These are phyloP conservation scores for Pseudonitzschia multiseries DNA, from an alignment of 108 stramenopile genomes.

Conservation along the genomic window DNA sequence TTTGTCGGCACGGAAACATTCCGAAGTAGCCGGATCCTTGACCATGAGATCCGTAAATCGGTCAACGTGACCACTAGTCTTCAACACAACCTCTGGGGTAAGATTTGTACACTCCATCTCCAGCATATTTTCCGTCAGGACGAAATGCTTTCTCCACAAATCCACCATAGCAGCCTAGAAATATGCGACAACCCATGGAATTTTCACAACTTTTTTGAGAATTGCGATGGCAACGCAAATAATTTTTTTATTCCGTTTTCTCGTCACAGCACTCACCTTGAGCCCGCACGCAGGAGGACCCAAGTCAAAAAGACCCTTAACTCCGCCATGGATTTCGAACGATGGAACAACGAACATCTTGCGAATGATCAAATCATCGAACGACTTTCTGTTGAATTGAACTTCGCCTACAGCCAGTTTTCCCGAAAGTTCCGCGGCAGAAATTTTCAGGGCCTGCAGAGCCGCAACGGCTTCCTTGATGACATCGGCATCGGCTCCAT, in stretches of 20 bases:
- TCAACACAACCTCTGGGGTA: slow-evolving; percentile 94
- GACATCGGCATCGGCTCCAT: slow-evolving; percentile 71
- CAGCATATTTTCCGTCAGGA: slow-evolving; percentile 95
- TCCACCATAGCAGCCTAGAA: slow-evolving; percentile 90
- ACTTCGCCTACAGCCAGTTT: slow-evolving; percentile 50
- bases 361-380: slow-evolving; percentile 95
- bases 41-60: slow-evolving; percentile 99
- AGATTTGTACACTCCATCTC: slow-evolving; percentile 99
- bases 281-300: slow-evolving; percentile 97
- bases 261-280: slow-evolving; percentile 59
- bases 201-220: background rate
- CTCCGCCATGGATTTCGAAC: slow-evolving; percentile 99
- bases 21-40: slow-evolving; percentile 83
- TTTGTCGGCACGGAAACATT: slow-evolving; percentile 97
- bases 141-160: slow-evolving; percentile 97
- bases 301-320: slow-evolving; percentile 97
- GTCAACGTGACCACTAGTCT: slow-evolving; percentile 99
- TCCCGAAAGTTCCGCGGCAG: slow-evolving; percentile 53
- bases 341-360: slow-evolving; percentile 99
- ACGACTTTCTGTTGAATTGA: slow-evolving; percentile 82
- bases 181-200: background rate
- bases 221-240: background rate
- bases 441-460: slow-evolving; percentile 77
- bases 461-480: slow-evolving; percentile 75
- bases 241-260: background rate